Evolutionary conservation across 371 early-diverging fungal species (phyloP).

Genomic region (Rhizomucor pusillus): DNA sequence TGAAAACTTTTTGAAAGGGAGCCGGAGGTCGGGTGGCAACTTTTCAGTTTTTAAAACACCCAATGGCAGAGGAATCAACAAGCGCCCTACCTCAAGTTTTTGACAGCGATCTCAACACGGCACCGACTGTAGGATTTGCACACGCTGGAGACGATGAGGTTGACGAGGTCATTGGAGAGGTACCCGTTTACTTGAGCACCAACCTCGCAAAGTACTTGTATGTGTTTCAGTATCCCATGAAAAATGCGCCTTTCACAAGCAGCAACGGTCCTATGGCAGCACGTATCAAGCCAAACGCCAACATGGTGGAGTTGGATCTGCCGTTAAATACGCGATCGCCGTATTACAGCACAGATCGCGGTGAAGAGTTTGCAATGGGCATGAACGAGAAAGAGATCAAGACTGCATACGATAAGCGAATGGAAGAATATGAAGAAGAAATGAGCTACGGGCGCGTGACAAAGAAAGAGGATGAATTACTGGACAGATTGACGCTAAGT

Average conservation of each 20-base stretch:
- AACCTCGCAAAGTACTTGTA: constrained; percentile 69
- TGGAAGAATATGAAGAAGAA: constrained; percentile 52
- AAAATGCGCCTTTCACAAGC: constrained; percentile 47
- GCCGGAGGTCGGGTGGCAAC: no score
- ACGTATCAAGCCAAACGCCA: constrained; percentile 78
- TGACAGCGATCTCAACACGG: constrained; percentile 11
- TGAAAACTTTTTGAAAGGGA: no score
- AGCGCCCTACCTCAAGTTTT: constrained; percentile 6
- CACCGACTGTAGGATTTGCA: not conserved
- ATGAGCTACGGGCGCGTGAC: constrained; percentile 22
- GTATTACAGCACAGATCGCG: constrained; percentile 75
- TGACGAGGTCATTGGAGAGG: constrained; percentile 75
- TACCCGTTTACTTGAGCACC: constrained; percentile 75
- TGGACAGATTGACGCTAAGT: constrained; percentile 76
- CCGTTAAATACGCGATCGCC: constrained; percentile 68
- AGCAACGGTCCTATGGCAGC: constrained; percentile 58
- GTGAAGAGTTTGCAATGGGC: constrained; percentile 77
- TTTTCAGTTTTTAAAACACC: no score
- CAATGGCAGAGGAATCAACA: no score
- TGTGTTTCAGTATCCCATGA: constrained; percentile 85
- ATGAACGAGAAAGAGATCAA: constrained; percentile 68
- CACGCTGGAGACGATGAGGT: constrained; percentile 32
- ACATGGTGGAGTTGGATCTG: constrained; percentile 85
- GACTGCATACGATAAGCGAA: constrained; percentile 64
- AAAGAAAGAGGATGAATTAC: constrained; percentile 49